Base-by-base conservation (phyloP, 345 rosid species). In the Citrus unshiu region DNA sequence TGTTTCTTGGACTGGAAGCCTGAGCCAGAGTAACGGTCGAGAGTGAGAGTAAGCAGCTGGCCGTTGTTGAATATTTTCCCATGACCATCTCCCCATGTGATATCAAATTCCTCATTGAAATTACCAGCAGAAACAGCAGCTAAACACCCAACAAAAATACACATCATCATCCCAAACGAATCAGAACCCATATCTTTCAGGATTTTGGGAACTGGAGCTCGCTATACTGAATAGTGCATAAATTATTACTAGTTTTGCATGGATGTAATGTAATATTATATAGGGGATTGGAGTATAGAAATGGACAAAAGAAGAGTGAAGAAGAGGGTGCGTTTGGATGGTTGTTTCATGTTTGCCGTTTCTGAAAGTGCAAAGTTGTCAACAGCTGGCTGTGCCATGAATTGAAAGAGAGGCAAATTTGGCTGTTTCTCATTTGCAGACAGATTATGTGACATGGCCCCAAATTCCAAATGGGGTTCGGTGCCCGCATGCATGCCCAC, bases 31-130 rank as follows among this genome's bases (percentile, higher is more conserved):
- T 71, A 56, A 70, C 79, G 63, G 74, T 89, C 92, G 1, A 87
- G 89, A 9, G 81, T 72, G 0, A 89, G 90, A 32, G 86, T 85
- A 22, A 89, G 85, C 43, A 87, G 88, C 18, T 82, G 74, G 25
- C 86, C 90, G 9, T 85, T 78, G 70, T 84, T 63, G 66, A 83
- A 81, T 46, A 85, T 85, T 51, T 85, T 84, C 54, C 62, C 91
- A 22, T 88, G 84, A 21, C 88, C 90, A 51, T 85, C 86, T 4
- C 88, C 91, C 92, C 92, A 89, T 2, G 87, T 85, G 22, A 87
- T 77, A 13, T 83, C 86, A 65, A 86, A 87, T 10, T 89, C 85
- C 14, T 79, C 66, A 65, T 83, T 54, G 63, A 89, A 82, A 67
- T 87, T 84, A 1, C 78, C 85, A 19, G 80, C 87, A 22, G 64